Percentiles rank a stretch among this genome's conserved stretches.
Conservation (phyloP, 305 asterid genomes). For the Plantago lanceolata region DNA sequence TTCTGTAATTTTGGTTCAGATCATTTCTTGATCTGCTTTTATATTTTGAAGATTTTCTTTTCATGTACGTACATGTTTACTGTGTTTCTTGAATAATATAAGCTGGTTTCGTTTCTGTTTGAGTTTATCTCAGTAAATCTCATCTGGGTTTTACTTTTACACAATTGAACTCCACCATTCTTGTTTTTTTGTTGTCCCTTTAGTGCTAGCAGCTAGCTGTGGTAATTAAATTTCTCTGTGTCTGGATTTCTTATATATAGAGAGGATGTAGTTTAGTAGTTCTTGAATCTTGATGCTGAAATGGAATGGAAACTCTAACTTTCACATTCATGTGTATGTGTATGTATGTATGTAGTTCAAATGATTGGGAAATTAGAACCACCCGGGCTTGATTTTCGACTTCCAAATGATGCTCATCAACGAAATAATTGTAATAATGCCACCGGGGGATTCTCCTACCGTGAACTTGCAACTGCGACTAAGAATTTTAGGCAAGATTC, state of each 20-base stretch:
- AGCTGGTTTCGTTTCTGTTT: not conserved
- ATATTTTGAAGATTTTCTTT: not conserved
- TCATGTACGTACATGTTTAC: not conserved
- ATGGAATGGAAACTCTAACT: too few relatives aligned
- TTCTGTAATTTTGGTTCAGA: not conserved
- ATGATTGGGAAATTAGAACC: conserved; percentile 16
- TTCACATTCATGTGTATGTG: too few relatives aligned
- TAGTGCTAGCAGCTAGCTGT: too few relatives aligned
- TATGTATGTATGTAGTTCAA: conserved; percentile 20
- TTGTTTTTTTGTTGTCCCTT: too few relatives aligned
- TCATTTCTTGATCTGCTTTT: not conserved
- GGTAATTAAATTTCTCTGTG: too few relatives aligned
- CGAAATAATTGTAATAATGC: conserved; percentile 1
- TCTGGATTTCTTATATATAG: too few relatives aligned
- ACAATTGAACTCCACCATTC: too few relatives aligned
- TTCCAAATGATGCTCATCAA: conserved; percentile 22
- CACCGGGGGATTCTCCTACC: conserved; percentile 28
- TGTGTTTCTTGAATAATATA: not conserved
- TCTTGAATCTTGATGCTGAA: too few relatives aligned
- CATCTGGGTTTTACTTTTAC: too few relatives aligned
- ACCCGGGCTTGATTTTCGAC: conserved; percentile 8
- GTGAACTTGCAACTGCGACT: conserved; percentile 40
- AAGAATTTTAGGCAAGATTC: conserved; percentile 36
- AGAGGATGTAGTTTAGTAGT: too few relatives aligned
- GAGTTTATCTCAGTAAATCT: not conserved